These are phyloP conservation scores for Phytophthora ramorum DNA, from an alignment of 352 stramenopile genomes.

Conservation along the genomic window DNA sequence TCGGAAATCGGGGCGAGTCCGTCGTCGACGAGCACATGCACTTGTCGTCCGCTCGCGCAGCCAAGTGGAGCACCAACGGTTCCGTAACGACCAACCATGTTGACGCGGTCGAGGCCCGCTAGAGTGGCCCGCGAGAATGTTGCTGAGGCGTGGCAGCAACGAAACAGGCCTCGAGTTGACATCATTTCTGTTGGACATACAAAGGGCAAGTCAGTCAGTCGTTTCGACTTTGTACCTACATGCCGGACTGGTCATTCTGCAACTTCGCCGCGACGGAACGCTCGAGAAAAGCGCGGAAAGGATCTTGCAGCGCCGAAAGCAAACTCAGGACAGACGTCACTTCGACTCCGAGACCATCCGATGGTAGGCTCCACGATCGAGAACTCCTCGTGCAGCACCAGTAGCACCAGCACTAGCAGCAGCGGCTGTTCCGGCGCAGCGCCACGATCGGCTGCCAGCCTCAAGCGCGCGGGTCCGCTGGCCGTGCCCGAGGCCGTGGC, in stretches of 20 bases:
- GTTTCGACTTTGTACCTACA: too few relatives aligned
- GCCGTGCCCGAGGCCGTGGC: constrained; percentile 37
- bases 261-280: neutral
- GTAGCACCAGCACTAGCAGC: constrained; percentile 2
- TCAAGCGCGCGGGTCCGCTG: constrained; percentile 35
- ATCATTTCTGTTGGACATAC: too few relatives aligned
- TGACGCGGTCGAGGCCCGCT: constrained; percentile 8
- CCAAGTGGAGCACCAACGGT: neutral
- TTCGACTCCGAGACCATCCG: neutral
- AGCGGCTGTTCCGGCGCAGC: constrained; percentile 15
- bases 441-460: constrained; percentile 27
- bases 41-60: constrained; percentile 19
- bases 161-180: too few relatives aligned
- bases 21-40: constrained; percentile 5
- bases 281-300: constrained; percentile 16
- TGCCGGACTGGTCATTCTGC: too few relatives aligned
- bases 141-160: too few relatives aligned
- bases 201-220: too few relatives aligned
- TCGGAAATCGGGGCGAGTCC: constrained; percentile 25
- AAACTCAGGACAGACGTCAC: constrained; percentile 1
- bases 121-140: too few relatives aligned
- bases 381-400: constrained; percentile 26
- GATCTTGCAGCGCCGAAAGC: constrained; percentile 17
- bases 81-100: constrained; percentile 1
- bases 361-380: constrained; percentile 36